These are phyloP conservation scores for Aspergillus puulaauensis DNA, from an alignment of 2,329 filamentous ascomycete genomes.

Conservation along the genomic window DNA sequence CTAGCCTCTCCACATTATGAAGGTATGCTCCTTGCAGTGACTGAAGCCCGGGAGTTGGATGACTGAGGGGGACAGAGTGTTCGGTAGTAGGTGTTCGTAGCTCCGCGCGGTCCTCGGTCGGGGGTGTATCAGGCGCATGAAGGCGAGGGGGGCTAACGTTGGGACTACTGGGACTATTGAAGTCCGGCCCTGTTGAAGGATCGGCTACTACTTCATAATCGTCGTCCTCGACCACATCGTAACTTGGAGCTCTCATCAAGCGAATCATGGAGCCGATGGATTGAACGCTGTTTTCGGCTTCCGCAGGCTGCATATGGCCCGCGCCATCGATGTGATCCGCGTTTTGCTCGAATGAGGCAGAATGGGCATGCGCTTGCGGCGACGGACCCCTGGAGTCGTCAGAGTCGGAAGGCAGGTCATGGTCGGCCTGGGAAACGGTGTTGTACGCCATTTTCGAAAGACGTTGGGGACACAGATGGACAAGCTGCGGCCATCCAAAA, in stretches of 20 bases:
- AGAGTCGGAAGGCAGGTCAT: constrained; percentile 38
- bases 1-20: constrained; percentile 51
- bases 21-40: constrained; percentile 51
- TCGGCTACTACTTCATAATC: constrained; percentile 42
- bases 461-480: not conserved
- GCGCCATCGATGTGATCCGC: constrained; percentile 32
- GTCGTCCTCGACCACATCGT: constrained; percentile 49
- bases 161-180: constrained; percentile 18
- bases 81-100: constrained; percentile 42
- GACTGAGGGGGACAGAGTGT: constrained; percentile 44
- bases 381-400: constrained; percentile 35
- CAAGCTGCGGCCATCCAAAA: constrained; percentile 15
- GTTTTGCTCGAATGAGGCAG: constrained; percentile 29
- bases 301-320: constrained; percentile 28
- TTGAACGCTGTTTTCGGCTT: constrained; percentile 22
- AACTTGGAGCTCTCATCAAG: constrained; percentile 39
- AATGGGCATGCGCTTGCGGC: constrained; percentile 20
- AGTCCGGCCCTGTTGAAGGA: constrained; percentile 22
- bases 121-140: constrained; percentile 28
- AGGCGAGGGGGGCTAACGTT: constrained; percentile 23
- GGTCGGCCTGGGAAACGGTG: constrained; percentile 42
- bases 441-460: constrained; percentile 43
- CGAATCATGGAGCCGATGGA: constrained; percentile 36
- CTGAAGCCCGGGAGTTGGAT: constrained; percentile 51
- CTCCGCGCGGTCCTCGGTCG: constrained; percentile 9